Conservation (phyloP, 768 basidiomycete species). For the Tulasnella sp. region DNA sequence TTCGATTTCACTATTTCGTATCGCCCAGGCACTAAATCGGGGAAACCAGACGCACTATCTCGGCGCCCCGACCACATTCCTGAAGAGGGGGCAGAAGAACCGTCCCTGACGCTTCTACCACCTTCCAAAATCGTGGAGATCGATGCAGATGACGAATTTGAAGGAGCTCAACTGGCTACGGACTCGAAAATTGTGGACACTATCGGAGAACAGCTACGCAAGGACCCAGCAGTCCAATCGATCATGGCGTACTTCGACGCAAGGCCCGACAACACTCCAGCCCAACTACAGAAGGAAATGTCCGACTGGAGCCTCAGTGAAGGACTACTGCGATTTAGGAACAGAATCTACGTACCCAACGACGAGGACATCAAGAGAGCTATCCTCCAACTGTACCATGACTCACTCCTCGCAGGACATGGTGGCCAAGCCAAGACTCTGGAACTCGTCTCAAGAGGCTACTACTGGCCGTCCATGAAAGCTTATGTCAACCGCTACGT, state of each 20-base stretch:
- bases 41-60: conserved; percentile 19
- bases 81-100: conserved; percentile 22
- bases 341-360: conserved; percentile 23
- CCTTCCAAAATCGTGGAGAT: neutral
- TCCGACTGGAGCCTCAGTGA: neutral
- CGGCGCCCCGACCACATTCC: neutral
- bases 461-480: conserved; percentile 32
- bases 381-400: neutral
- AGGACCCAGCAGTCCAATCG: too few relatives aligned
- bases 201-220: too few relatives aligned
- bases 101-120: neutral
- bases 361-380: neutral
- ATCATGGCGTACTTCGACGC: too few relatives aligned
- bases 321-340: neutral
- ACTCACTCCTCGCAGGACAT: neutral
- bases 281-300: neutral
- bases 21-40: conserved; percentile 13
- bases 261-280: neutral
- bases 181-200: neutral
- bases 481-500: conserved; percentile 35
- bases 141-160: neutral
- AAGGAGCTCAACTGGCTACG: neutral
- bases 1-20: conserved; percentile 33
- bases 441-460: conserved; percentile 32
- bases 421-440: conserved; percentile 32